These are phyloP conservation scores for Colletotrichum musae DNA, from an alignment of 2,329 filamentous ascomycete species.

Conservation along the genomic window DNA sequence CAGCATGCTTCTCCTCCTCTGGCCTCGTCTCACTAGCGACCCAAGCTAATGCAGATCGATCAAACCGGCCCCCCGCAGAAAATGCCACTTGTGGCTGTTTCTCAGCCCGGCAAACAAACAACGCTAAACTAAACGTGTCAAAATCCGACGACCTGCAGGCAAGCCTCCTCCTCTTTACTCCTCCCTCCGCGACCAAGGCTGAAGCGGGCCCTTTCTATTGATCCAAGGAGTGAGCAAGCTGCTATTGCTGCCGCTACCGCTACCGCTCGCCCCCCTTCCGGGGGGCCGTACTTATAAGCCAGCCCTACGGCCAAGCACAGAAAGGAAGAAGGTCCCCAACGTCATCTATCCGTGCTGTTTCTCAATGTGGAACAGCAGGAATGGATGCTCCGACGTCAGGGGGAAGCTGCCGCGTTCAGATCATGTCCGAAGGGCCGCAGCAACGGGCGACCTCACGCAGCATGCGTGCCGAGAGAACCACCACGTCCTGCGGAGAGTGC, in stretches of 20 bases:
- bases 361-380: constrained; percentile 30
- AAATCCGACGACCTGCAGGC: constrained; percentile 32
- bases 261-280: too few relatives aligned
- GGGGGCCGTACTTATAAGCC: constrained; percentile 30
- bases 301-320: constrained; percentile 21
- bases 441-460: constrained; percentile 44
- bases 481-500: constrained; percentile 66
- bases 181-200: not conserved
- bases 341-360: constrained; percentile 11
- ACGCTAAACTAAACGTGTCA: constrained; percentile 36
- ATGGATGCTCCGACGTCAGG: constrained; percentile 14
- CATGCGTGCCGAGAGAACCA: constrained; percentile 51
- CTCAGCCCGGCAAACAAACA: constrained; percentile 16
- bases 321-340: not conserved
- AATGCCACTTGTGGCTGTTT: constrained; percentile 36
- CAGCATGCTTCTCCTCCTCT: too few relatives aligned
- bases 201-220: not conserved
- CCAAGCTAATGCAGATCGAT: constrained; percentile 35
- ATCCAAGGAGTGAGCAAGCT: too few relatives aligned
- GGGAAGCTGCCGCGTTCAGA: constrained; percentile 30
- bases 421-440: constrained; percentile 55
- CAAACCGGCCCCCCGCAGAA: constrained; percentile 23
- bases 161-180: constrained; percentile 29
- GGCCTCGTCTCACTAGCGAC: constrained; percentile 25
- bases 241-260: too few relatives aligned